These are phyloP conservation scores for Aphanoascus verrucosus DNA, from an alignment of 2,329 filamentous ascomycete genomes.

Conservation along the genomic window DNA sequence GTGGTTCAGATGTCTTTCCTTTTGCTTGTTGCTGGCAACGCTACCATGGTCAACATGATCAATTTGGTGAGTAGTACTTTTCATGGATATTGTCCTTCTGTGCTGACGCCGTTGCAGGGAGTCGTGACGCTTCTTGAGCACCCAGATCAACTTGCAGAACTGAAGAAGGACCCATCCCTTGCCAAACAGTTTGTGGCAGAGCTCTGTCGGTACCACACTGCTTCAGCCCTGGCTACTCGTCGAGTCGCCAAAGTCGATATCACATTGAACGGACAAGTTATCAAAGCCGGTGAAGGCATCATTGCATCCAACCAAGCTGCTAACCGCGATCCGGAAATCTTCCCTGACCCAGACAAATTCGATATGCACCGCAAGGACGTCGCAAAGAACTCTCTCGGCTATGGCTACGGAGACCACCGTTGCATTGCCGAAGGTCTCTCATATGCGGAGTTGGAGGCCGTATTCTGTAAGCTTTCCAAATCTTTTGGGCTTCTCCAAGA, in stretches of 20 bases:
- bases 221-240: slow-evolving; percentile 39
- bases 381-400: slow-evolving; percentile 33
- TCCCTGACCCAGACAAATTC: slow-evolving; percentile 35
- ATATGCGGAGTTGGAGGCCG: slow-evolving; percentile 34
- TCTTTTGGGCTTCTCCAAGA: background rate
- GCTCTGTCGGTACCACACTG: slow-evolving; percentile 41
- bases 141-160: slow-evolving; percentile 33
- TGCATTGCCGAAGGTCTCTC: slow-evolving; percentile 40
- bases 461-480: slow-evolving; percentile 32
- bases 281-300: slow-evolving; percentile 38
- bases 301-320: slow-evolving; percentile 41
- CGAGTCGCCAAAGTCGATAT: slow-evolving; percentile 41
- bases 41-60: slow-evolving; percentile 45
- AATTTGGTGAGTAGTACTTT: slow-evolving; percentile 25
- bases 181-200: slow-evolving; percentile 38
- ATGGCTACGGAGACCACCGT: slow-evolving; percentile 39
- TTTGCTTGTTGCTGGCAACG: slow-evolving; percentile 43
- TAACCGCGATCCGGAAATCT: slow-evolving; percentile 40
- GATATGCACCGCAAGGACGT: slow-evolving; percentile 34
- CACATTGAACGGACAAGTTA: slow-evolving; percentile 34
- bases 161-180: slow-evolving; percentile 34
- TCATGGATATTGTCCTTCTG: background rate
- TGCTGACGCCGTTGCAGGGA: slow-evolving; percentile 26
- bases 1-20: slow-evolving; percentile 41
- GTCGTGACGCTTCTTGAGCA: slow-evolving; percentile 38